Evolutionary conservation across 306 rosid genomes (phyloP), one percentile per base, ranked within the genome.

Genomic region (Castanea mollissima): DNA sequence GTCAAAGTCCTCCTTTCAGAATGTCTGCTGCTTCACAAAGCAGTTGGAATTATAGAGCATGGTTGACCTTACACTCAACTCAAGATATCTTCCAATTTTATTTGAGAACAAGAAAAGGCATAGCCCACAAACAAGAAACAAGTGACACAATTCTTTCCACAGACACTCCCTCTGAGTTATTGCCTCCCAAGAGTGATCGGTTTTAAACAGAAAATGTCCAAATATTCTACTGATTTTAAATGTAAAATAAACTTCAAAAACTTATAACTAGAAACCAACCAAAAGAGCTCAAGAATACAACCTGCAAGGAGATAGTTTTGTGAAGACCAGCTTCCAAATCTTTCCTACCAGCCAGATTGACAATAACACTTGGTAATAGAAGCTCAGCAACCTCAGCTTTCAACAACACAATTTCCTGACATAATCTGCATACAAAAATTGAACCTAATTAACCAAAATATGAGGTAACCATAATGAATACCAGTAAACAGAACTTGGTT

Each of bases 331-430:
- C 78, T 52, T 85, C 97, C 65, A 87, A 51, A 78, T 91, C 93
- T 80, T 87, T 92, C 89, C 94, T 89, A 73, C 97, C 84, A 76
- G 97, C 85, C 35, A 94, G 83, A 85, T 94, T 88, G 77, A 94
- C 97, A 71, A 91, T 76, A 70, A 92, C 82, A 86, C 89, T 76
- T 49, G 98, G 94, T 79, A 92, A 85, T 65, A 94, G 89, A 69
- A 94, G 92, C 89, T 94, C 97, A 21, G 98, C 94, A 79, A 87
- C 87, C 85, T 94, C 97, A 82, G 94, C 92, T 92, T 92, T 91
- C 67, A 82, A 79, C 80, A 87, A 60, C 54, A 89, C 87, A 79
- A 94, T 85, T 85, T 94, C 97, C 84, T 91, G 94, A 84, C 96
- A 94, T 79, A 94, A 91, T 83, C 98, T 94, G 97, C 20, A 83